A percentile compares a stretch with the other conserved stretches of the same genome.
Conservation (phyloP, 371 early-diverging fungal genomes). For the Mucor ambiguus region DNA sequence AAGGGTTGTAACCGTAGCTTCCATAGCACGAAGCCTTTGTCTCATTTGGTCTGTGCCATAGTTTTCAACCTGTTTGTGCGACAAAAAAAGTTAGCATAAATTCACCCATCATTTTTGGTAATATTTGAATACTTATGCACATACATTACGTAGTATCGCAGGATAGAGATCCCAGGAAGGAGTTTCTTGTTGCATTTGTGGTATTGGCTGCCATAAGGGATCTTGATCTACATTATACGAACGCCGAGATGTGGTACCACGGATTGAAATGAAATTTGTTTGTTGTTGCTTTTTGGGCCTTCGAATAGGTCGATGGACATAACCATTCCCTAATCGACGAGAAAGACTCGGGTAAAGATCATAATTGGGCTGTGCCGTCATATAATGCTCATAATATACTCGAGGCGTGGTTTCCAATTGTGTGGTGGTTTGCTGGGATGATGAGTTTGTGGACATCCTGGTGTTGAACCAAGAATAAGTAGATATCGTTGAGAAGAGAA, state of each 20-base stretch:
- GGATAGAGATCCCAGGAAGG: conserved; percentile 51
- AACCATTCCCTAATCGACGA: conserved; percentile 42
- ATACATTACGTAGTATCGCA: conserved; percentile 42
- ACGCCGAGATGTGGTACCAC: conserved; percentile 15
- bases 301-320: conserved; percentile 24
- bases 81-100: background rate
- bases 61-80: conserved; percentile 40
- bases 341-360: conserved; percentile 47
- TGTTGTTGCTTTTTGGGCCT: conserved; percentile 18
- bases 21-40: conserved; percentile 38
- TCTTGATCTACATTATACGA: conserved; percentile 9
- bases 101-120: background rate
- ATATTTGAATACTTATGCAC: conserved; percentile 1
- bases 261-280: conserved; percentile 32
- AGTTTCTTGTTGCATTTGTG: conserved; percentile 13
- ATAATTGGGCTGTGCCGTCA: conserved; percentile 31
- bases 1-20: conserved; percentile 15
- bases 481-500: conserved; percentile 12
- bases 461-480: conserved; percentile 28
- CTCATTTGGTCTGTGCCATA: conserved; percentile 52
- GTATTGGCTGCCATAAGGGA: conserved; percentile 22
- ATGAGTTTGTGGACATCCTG: conserved; percentile 17
- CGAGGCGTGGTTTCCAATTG: conserved; percentile 44
- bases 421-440: conserved; percentile 9
- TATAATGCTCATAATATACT: conserved; percentile 44